Base-by-base conservation (phyloP, 306 rosid species). In the Begonia peltatifolia region DNA sequence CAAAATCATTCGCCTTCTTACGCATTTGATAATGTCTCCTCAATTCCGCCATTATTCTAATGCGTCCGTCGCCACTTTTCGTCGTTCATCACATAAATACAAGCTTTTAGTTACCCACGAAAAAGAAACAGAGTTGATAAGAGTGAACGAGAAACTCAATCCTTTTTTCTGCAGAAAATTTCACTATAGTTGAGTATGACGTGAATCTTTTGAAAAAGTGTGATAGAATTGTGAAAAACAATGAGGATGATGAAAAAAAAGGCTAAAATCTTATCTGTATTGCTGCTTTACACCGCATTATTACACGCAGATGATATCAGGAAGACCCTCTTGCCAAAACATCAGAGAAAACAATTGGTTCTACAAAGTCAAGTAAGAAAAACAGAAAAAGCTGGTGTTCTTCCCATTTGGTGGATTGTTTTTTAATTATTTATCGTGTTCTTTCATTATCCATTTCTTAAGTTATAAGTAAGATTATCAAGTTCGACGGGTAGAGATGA, bases 251-350 rank as follows among this genome's bases (percentile, higher is more conserved):
- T 44, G 48, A 44, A n/a, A 44, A 17, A 44, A 44, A 44, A n/a
- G 75, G 83, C 52, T 42, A 64, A 15, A 22, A 3, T 52, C 46
- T 18, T 36, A 44, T 48, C 48, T 30, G 36, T 41, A 46, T 47
- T 11, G 48, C n/a, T 44, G 14, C 48, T 42, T 9, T 15, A 12
- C 53, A 42, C 38, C 48, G 48, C 48, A 44, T 44, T 44, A 44
- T 44, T 44, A 44, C 48, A 44, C 48, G 14, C 14, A 44, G 12
- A 44, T 44, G 48, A n/a, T 30, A 30, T 30, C 38, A 30, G 38
- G 38, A 30, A 30, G 1, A 7, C 38, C 38, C 9, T 30, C 38
- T 30, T 5, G 38, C 38, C 38, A 30, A 30, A 30, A 30, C 38
- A 30, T 30, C 8, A 4, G 38, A 30, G 38, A 7, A 30, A 5